Conservation (phyloP, 2,329 filamentous ascomycete genomes). For the Zymoseptoria passerinii region DNA sequence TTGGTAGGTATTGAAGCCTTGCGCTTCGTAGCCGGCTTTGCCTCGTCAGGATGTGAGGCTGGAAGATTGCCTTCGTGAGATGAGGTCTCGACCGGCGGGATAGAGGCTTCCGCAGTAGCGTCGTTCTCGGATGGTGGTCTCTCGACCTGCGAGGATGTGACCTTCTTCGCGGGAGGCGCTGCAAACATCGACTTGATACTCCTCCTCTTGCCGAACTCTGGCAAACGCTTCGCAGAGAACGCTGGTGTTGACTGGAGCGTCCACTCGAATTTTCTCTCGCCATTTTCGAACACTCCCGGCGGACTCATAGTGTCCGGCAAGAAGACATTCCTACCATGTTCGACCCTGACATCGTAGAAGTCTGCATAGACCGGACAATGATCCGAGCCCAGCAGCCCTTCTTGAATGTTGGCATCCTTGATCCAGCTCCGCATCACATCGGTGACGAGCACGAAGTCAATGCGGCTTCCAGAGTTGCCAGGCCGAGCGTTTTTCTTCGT, state of each 20-base stretch:
- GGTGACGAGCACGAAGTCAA: constrained; percentile 87
- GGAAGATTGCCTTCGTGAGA: background rate
- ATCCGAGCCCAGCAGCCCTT: constrained; percentile 87
- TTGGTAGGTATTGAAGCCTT: constrained; percentile 23
- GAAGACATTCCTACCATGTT: constrained; percentile 40
- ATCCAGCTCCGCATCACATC: constrained; percentile 74
- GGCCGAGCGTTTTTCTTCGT: constrained; percentile 92
- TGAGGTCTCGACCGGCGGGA: background rate
- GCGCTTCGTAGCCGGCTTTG: constrained; percentile 26
- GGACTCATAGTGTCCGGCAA: constrained; percentile 71
- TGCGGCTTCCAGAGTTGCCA: constrained; percentile 83
- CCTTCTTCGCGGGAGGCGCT: constrained; percentile 38
- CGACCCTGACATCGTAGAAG: constrained; percentile 54
- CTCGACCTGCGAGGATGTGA: constrained; percentile 6
- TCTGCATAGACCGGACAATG: constrained; percentile 87
- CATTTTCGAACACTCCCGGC: constrained; percentile 58
- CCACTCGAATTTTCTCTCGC: constrained; percentile 59
- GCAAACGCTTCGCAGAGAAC: constrained; percentile 72
- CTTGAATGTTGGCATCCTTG: constrained; percentile 73
- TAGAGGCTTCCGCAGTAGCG: background rate
- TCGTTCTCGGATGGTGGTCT: background rate
- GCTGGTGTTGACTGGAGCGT: constrained; percentile 58
- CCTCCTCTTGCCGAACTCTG: constrained; percentile 75
- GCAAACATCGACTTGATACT: constrained; percentile 92
- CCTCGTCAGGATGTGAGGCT: background rate